Evolutionary conservation across 75 land plant species (phyloP).

Genomic region (Picea sitchensis): DNA sequence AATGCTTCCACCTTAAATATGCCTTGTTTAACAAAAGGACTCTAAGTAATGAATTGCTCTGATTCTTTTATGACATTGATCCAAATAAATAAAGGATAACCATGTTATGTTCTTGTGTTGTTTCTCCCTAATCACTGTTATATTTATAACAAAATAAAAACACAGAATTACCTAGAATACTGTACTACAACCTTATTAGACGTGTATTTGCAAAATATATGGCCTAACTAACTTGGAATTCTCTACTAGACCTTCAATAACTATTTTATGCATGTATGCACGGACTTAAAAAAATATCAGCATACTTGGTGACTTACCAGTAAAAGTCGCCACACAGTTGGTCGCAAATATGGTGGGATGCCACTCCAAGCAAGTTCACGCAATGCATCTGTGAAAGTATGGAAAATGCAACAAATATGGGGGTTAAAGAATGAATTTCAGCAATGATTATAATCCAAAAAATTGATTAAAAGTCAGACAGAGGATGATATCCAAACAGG

Average conservation of each 20-base stretch:
- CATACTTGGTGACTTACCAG: conserved; percentile 48
- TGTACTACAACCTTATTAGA: neutral
- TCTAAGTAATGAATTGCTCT: neutral
- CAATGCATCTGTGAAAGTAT: conserved; percentile 54
- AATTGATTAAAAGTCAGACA: neutral
- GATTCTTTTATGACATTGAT: neutral
- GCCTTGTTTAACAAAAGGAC: neutral
- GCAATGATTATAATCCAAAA: neutral
- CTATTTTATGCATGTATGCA: neutral
- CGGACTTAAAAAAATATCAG: neutral
- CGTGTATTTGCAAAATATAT: neutral
- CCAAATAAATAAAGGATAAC: neutral
- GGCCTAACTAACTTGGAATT: neutral
- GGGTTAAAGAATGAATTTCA: neutral
- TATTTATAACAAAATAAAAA: neutral
- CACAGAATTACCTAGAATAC: neutral
- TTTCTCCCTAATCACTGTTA: conserved; percentile 4
- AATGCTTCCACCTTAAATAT: neutral
- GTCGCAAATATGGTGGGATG: conserved; percentile 89
- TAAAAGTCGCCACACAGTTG: conserved; percentile 91
- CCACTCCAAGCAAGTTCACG: conserved; percentile 98
- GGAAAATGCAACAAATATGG: neutral
- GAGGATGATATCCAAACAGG: neutral
- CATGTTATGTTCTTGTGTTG: neutral
- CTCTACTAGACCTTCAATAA: neutral